Evolutionary conservation across 495 filamentous ascomycete species (phyloP).

Genomic region (Tuber microsphaerosporum): DNA sequence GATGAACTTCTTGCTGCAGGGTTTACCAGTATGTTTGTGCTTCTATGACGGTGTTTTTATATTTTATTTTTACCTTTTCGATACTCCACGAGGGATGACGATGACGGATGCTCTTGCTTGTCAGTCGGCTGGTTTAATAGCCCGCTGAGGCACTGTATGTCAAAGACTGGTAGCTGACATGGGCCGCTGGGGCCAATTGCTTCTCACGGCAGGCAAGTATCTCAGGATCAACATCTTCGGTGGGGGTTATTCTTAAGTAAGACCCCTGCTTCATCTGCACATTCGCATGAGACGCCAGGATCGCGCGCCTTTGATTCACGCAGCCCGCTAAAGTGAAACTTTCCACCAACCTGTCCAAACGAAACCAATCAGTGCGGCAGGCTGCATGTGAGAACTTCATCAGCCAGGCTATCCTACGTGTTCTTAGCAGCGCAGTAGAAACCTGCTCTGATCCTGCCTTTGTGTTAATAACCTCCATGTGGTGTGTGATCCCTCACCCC

Average conservation of each 20-base stretch:
- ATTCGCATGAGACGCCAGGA: background rate
- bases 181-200: slow-evolving; percentile 29
- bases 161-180: background rate
- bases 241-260: slow-evolving; percentile 53
- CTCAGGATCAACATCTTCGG: slow-evolving; percentile 54
- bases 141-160: background rate
- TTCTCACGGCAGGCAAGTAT: slow-evolving; percentile 49
- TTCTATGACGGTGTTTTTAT: background rate
- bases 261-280: background rate
- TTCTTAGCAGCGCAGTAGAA: slow-evolving; percentile 54
- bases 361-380: slow-evolving; percentile 45
- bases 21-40: slow-evolving; percentile 48
- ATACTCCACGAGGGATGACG: background rate
- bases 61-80: background rate
- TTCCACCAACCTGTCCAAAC: background rate
- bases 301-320: slow-evolving; percentile 2
- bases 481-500: slow-evolving; percentile 44
- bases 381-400: slow-evolving; percentile 52
- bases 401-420: slow-evolving; percentile 51
- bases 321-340: background rate
- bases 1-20: slow-evolving; percentile 52
- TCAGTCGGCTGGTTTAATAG: background rate
- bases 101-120: background rate
- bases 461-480: slow-evolving; percentile 47
- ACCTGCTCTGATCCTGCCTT: slow-evolving; percentile 47